These are phyloP conservation scores for Fusarium zealandicum DNA, from an alignment of 2,329 filamentous ascomycete species.

Conservation along the genomic window DNA sequence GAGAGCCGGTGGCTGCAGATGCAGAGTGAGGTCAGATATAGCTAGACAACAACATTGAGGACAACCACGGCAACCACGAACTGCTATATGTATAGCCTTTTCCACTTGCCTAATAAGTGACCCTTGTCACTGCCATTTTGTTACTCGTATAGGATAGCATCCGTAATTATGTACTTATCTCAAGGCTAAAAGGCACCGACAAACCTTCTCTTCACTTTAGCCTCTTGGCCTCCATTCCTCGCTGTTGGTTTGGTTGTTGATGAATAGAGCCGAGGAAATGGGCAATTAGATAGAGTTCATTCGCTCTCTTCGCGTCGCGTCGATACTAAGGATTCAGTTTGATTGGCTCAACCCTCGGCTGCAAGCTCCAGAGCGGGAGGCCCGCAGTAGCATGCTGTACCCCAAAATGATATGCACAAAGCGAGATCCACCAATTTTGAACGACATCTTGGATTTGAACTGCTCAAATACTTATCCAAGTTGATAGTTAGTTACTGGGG, in stretches of 20 bases:
- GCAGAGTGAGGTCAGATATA: slow-evolving; percentile 16
- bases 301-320: slow-evolving; percentile 1
- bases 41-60: slow-evolving; percentile 26
- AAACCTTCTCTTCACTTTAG: slow-evolving; percentile 1
- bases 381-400: slow-evolving; percentile 27
- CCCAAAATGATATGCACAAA: slow-evolving; percentile 13
- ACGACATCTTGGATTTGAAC: too few species aligned
- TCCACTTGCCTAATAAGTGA: background rate
- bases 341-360: slow-evolving; percentile 12
- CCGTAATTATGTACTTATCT: background rate
- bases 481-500: too few species aligned
- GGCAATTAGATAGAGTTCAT: background rate
- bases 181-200: background rate
- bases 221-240: background rate
- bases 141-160: background rate
- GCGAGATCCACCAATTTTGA: slow-evolving; percentile 1
- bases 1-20: background rate
- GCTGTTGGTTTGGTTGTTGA: background rate
- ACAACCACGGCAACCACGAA: slow-evolving; percentile 28
- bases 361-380: slow-evolving; percentile 23
- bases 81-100: background rate
- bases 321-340: background rate
- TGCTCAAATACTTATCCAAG: too few species aligned
- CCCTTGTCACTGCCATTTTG: slow-evolving; percentile 4
- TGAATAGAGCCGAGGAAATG: background rate